Conservation (phyloP, 1,139 yeast species). For the Suhomyces bolitotheri region DNA sequence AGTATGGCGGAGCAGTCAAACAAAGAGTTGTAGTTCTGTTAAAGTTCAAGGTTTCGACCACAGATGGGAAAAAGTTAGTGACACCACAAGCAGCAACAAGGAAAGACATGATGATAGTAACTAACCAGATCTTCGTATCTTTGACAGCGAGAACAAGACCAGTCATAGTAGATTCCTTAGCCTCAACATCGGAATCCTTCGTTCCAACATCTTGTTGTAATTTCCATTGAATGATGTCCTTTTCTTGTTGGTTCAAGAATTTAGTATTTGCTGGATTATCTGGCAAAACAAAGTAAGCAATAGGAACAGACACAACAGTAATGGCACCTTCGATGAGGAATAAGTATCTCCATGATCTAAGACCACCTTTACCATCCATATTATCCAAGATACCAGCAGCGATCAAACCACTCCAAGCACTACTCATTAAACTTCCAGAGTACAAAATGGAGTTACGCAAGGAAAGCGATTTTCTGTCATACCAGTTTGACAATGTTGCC, state of each 20-base stretch:
- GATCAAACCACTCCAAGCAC: conserved; percentile 81
- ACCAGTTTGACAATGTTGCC: conserved; percentile 50
- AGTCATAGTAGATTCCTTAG: conserved; percentile 18
- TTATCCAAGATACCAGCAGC: conserved; percentile 58
- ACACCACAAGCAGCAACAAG: conserved; percentile 60
- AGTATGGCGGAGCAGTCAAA: conserved; percentile 62
- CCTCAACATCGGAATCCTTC: conserved; percentile 37
- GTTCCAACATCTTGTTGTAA: conserved; percentile 42
- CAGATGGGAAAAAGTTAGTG: conserved; percentile 62
- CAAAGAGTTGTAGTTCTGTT: conserved; percentile 50
- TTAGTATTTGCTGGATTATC: conserved; percentile 25
- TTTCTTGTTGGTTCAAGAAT: conserved; percentile 21
- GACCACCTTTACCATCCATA: conserved; percentile 49
- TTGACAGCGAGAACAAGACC: conserved; percentile 38
- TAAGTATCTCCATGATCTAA: conserved; percentile 26
- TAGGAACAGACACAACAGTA: conserved; percentile 23
- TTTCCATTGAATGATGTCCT: conserved; percentile 33
- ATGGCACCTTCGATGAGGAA: conserved; percentile 24
- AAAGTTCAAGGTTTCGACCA: conserved; percentile 55
- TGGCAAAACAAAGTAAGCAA: conserved; percentile 24
- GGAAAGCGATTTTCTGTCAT: conserved; percentile 48
- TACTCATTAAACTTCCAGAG: conserved; percentile 69
- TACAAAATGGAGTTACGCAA: conserved; percentile 59
- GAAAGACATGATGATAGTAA: conserved; percentile 48
- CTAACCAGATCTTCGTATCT: conserved; percentile 49